Evolutionary conservation across 177 flowering plant species (phyloP).

Genomic region (Tripterygium wilfordii): DNA sequence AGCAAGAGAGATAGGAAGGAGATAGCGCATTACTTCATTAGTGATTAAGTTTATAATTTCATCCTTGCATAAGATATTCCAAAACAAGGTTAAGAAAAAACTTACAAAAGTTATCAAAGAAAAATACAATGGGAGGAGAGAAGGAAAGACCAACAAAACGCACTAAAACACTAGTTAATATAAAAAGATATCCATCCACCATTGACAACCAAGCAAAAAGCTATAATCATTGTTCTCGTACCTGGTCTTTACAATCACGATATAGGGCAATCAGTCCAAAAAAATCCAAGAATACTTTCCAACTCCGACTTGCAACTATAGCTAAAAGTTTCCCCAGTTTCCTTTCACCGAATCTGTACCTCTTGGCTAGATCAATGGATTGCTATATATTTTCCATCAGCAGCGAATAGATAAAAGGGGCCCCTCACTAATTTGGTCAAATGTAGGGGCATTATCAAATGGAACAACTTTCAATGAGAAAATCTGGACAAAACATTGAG

Average conservation of each 20-base stretch:
- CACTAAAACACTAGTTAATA: too few relatives aligned
- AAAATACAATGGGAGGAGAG: too few relatives aligned
- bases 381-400: slow-evolving; percentile 75
- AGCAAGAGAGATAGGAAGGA: too few relatives aligned
- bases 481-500: slow-evolving; percentile 34
- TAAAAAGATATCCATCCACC: too few relatives aligned
- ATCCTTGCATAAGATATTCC: too few relatives aligned
- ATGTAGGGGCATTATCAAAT: slow-evolving; percentile 37
- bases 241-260: slow-evolving; percentile 85
- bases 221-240: too few relatives aligned
- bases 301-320: slow-evolving; percentile 60
- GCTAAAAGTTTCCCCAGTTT: slow-evolving; percentile 52
- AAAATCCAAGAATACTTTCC: slow-evolving; percentile 84
- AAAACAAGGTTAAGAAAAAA: too few relatives aligned
- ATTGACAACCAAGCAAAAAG: too few relatives aligned
- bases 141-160: too few relatives aligned
- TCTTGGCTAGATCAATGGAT: slow-evolving; percentile 74
- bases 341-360: slow-evolving; percentile 68
- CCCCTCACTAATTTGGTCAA: slow-evolving; percentile 74
- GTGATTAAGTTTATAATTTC: too few relatives aligned
- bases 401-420: slow-evolving; percentile 63
- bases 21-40: too few relatives aligned
- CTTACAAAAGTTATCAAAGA: too few relatives aligned
- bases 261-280: slow-evolving; percentile 94
- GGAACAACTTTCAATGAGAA: slow-evolving; percentile 76